phyloP scores from a whole-genome alignment of 257 asterid species.

The Solanum appendiculatum region DNA sequence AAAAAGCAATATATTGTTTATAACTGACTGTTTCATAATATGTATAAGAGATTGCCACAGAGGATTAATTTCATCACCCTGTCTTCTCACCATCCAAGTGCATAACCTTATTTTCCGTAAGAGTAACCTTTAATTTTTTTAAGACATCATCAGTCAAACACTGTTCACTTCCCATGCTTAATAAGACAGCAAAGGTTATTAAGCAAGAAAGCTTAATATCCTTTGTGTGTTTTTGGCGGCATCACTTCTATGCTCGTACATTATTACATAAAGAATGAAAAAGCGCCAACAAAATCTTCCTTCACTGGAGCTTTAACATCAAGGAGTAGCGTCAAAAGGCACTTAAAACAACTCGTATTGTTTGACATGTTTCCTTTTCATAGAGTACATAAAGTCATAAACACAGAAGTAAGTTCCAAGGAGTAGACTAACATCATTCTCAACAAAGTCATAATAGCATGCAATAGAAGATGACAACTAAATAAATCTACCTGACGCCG shows the following conservation, averaged over 20 bases:
- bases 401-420: background rate
- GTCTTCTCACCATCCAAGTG: background rate
- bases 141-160: background rate
- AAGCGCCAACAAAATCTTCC: background rate
- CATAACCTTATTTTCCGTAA: background rate
- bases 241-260: background rate
- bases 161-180: background rate
- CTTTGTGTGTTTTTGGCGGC: background rate
- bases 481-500: constrained; percentile 71
- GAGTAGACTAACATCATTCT: background rate
- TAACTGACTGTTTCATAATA: background rate
- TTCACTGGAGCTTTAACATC: background rate
- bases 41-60: background rate
- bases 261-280: background rate
- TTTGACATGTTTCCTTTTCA: background rate
- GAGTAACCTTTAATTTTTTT: background rate
- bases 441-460: background rate
- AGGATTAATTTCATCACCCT: background rate
- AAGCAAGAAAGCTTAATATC: background rate
- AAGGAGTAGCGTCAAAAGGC: background rate
- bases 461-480: background rate
- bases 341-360: background rate
- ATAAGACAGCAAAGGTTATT: background rate
- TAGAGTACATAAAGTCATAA: background rate
- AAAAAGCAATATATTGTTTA: background rate